Percentiles rank a stretch among this genome's conserved stretches.
These are phyloP conservation scores for Cairneyella variabilis DNA, from an alignment of 495 filamentous ascomycete genomes.

Conservation along the genomic window DNA sequence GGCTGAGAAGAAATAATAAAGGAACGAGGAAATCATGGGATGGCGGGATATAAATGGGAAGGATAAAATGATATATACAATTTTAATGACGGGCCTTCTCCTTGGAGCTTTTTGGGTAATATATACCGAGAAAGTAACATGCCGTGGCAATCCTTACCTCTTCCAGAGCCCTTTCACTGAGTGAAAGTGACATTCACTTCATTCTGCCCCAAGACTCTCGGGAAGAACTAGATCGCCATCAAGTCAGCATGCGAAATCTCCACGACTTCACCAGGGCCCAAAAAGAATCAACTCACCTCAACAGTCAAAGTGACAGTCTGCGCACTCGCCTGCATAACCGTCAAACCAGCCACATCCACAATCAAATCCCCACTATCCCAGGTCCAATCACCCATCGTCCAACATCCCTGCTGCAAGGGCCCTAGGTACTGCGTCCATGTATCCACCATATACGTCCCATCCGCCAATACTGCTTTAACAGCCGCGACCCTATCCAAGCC, in stretches of 20 bases:
- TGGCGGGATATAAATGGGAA: too few species aligned
- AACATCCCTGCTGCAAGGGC: slow-evolving; percentile 44
- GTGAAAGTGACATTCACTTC: background rate
- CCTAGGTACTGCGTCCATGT: slow-evolving; percentile 55
- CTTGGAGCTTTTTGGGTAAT: too few species aligned
- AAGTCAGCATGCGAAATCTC: background rate
- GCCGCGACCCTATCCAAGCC: slow-evolving; percentile 45
- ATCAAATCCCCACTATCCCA: background rate
- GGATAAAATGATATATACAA: too few species aligned
- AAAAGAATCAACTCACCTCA: slow-evolving; percentile 1
- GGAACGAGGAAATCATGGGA: too few species aligned
- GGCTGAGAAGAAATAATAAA: too few species aligned
- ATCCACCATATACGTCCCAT: slow-evolving; percentile 49
- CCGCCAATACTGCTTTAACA: slow-evolving; percentile 47
- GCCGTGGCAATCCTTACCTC: too few species aligned
- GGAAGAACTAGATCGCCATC: slow-evolving; percentile 7
- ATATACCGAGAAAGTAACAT: too few species aligned
- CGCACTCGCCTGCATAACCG: slow-evolving; percentile 10
- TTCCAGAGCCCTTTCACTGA: background rate
- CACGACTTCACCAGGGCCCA: background rate
- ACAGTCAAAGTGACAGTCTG: slow-evolving; percentile 16
- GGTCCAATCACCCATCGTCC: slow-evolving; percentile 33
- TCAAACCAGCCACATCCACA: background rate
- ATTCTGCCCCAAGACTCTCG: slow-evolving; percentile 2
- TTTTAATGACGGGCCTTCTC: too few species aligned